Conservation (phyloP, 768 basidiomycete species). For the Butyriboletus loyo region DNA sequence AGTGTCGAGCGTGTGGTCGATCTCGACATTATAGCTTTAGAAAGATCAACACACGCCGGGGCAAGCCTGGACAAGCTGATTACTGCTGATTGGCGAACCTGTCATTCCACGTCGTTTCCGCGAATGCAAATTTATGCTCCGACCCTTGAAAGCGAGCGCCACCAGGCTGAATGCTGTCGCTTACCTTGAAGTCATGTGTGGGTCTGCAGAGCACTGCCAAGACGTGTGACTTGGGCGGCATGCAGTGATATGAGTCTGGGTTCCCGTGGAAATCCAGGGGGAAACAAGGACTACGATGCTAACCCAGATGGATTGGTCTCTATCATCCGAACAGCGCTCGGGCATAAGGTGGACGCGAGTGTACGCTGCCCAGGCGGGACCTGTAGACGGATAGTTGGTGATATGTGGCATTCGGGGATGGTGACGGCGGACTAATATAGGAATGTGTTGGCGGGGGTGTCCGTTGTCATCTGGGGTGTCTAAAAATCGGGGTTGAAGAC, state of each 20-base stretch:
- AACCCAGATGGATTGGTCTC: constrained; percentile 54
- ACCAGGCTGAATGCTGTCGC: too few relatives aligned
- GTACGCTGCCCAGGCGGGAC: constrained; percentile 70
- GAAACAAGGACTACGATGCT: constrained; percentile 59
- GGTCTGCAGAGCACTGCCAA: too few relatives aligned
- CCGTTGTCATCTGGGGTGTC: constrained; percentile 76
- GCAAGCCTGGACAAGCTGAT: constrained; percentile 33
- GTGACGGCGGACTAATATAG: constrained; percentile 43
- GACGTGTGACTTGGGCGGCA: too few relatives aligned
- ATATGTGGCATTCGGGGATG: constrained; percentile 52
- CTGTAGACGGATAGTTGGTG: constrained; percentile 73
- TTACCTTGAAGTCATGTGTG: too few relatives aligned
- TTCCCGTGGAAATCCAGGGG: constrained; percentile 79
- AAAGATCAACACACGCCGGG: constrained; percentile 48
- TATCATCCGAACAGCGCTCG: constrained; percentile 72
- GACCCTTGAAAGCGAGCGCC: background rate
- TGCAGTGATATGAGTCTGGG: too few relatives aligned
- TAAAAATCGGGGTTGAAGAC: constrained; percentile 75
- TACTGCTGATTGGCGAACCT: too few relatives aligned
- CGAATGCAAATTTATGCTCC: background rate
- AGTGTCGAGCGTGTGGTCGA: constrained; percentile 77
- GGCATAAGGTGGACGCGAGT: constrained; percentile 58
- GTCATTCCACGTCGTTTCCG: background rate
- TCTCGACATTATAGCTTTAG: constrained; percentile 83
- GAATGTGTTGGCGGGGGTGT: constrained; percentile 57